Evolutionary conservation across 805 yeast species (phyloP), one percentile per base, ranked within the genome.

Genomic region (Starmerella apicola): DNA sequence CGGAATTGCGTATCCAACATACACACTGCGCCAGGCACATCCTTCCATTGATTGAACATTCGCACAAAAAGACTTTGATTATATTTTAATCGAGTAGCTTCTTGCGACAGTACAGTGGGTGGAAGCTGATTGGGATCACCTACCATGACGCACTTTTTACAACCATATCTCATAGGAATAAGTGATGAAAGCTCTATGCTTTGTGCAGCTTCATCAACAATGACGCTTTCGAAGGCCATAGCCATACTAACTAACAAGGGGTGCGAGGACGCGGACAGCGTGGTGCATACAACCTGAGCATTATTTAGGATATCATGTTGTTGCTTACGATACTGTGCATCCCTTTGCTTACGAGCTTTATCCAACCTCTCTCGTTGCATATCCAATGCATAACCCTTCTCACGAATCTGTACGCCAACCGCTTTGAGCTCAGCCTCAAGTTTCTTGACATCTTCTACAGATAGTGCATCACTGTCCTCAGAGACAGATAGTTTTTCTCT

Each of bases 121-220:
- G 98, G 98, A 46, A 91, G 68, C 62, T 91, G 98, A 57, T 91
- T 86, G 2, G 97, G 97, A 63, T 91, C 98, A 58, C 98, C 98
- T 34, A 91, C 98, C 94, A 91, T 81, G 36, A 91, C 79, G 63
- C 97, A 88, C 40, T 76, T 74, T 44, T 70, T 76, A 52, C 93
- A 81, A 1, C 97, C 97, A 57, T 86, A 91, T 53, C 94, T 67
- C 48, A 91, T 64, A 0, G 98, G 98, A 51, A 88, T 88, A 20
- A 91, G 71, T 0, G 94, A 81, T 6, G 95, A 83, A 26, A 88
- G 57, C 56, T 88, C 98, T 29, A 91, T 86, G 73, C 94, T 81
- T 60, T 88, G 98, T 50, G 96, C 93, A 2, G 98, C 98, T 59
- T 88, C 98, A 64, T 88, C 98, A 45, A 88, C 78, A 37, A 88